Evolutionary conservation across 345 rosid genomes (phyloP), one percentile per base, ranked within the genome.

Genomic region (Pelargonium nanum): DNA sequence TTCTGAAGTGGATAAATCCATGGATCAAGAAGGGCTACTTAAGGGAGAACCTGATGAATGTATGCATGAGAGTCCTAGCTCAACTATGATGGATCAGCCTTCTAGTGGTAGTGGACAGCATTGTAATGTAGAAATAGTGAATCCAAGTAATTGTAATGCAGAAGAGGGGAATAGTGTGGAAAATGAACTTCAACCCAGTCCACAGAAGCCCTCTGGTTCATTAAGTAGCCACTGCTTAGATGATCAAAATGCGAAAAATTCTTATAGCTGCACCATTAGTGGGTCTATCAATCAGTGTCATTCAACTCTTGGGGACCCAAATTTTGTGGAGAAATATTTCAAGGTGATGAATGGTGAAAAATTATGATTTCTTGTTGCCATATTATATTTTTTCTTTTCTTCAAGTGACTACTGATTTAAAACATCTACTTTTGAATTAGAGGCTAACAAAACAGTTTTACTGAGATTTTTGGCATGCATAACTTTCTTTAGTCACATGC

Each of bases 321-420:
- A 84, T 80, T 92, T 92, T 78, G 93, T 92, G 57, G 95, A 87
- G 63, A 89, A 87, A 69, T 92, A 92, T 77, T 92, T 92, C 69
- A 92, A 83, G 95, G 98, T 89, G 75, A 55, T 30, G 30, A 53
- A 28, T 28, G 4, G n/a, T n/a, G n/a, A n/a, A n/a, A n/a, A n/a
- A n/a, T n/a, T n/a, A n/a, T n/a, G n/a, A n/a, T n/a, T n/a, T n/a
- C n/a, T n/a, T n/a, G n/a, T n/a, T n/a, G n/a, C n/a, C n/a, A n/a
- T n/a, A n/a, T n/a, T n/a, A n/a, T n/a, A n/a, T n/a, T n/a, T n/a
- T n/a, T n/a, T n/a, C n/a, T n/a, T n/a, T n/a, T n/a, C n/a, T n/a
- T n/a, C n/a, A n/a, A n/a, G n/a, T n/a, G n/a, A n/a, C n/a, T n/a
- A n/a, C n/a, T n/a, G n/a, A n/a, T n/a, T n/a, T n/a, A n/a, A n/a